Base-by-base conservation (phyloP, 2,329 filamentous ascomycete species). In the Trichophyton simii region DNA sequence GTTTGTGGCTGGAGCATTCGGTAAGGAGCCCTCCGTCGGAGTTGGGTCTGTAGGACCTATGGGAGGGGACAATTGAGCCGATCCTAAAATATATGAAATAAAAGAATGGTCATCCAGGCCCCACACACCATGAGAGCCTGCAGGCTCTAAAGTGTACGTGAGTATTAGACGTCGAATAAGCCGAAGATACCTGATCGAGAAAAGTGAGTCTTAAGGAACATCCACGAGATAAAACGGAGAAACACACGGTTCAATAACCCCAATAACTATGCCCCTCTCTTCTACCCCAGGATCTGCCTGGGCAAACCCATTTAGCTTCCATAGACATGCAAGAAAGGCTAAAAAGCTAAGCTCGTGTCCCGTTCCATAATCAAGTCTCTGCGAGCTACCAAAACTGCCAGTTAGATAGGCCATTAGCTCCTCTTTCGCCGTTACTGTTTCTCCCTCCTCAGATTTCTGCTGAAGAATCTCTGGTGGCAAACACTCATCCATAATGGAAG, bases 51-150 rank as follows among this genome's bases (percentile, higher is more conserved):
- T 72, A 0, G 82, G 79, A 31, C 78, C 76, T 65, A 96, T 88
- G 1, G 91, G 82, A 0, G 90, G 87, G 8, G 87, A 87, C 46
- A 95, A 79, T 71, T 99, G 94, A 0, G 94, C 91, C 1, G 91
- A 96, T 36, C 94, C 94, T 65, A 97, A 91, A 61, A 99, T 89
- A 73, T 97, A 99, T 0, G 94, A 88, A 28, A 94, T 74, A 72
- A 99, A 97, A 7, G 85, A 91, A 75, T 99, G 92, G 72, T 99
- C 94, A 71, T 99, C 94, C n/a, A 99, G 80, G 20, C 94, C 94
- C 94, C 94, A 99, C 20, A 99, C 94, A 2, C 94, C 94, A 71
- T 97, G 94, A 0, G 92, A 95, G 1, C 94, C 94, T 4, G 94
- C 94, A 3, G 94, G 94, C 71, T 99, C 94, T 20, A 99, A 83